Conservation (phyloP, 306 rosid species). For the Quercus rubra region DNA sequence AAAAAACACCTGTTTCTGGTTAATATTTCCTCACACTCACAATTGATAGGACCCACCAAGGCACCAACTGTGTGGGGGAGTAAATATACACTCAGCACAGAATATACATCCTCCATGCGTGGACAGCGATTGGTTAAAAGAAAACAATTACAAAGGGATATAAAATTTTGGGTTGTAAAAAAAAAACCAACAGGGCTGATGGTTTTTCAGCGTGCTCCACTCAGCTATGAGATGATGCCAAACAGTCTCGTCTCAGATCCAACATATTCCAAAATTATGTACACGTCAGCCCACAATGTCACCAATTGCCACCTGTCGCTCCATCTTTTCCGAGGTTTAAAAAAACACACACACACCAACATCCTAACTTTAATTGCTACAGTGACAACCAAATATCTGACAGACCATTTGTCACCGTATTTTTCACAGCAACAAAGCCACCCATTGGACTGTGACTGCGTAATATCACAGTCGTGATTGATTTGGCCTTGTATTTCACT, state of each 20-base stretch:
- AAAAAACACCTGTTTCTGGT: too few relatives aligned
- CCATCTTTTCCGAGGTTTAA: too few relatives aligned
- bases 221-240: not conserved
- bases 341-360: too few relatives aligned
- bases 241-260: not conserved
- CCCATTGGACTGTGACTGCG: too few relatives aligned
- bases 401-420: too few relatives aligned
- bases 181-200: not conserved
- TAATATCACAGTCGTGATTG: too few relatives aligned
- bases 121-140: not conserved
- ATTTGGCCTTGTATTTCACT: too few relatives aligned
- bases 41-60: accelerated
- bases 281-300: not conserved
- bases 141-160: not conserved
- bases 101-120: accelerated
- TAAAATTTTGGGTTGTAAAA: not conserved
- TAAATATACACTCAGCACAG: accelerated
- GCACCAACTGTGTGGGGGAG: accelerated
- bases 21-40: too few relatives aligned
- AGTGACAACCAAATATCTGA: too few relatives aligned
- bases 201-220: not conserved
- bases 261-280: not conserved
- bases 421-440: too few relatives aligned
- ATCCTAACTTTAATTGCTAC: too few relatives aligned
- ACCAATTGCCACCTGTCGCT: not conserved